These are phyloP conservation scores for Nowakowskiella sp. DNA, from an alignment of 192 early-diverging fungal genomes.

Conservation along the genomic window DNA sequence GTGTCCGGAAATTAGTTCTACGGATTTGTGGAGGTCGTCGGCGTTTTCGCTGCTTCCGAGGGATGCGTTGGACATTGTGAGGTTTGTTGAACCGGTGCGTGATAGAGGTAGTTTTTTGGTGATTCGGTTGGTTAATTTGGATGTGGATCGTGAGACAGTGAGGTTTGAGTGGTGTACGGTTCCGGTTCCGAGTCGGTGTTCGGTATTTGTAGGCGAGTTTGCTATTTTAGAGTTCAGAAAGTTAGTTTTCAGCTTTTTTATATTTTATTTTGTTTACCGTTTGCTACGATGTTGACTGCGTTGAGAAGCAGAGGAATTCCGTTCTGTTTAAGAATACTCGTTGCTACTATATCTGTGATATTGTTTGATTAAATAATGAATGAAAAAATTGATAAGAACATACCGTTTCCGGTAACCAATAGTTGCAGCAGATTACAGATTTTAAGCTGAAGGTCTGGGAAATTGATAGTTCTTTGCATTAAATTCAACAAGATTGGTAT, in stretches of 20 bases:
- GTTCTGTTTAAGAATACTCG: neutral
- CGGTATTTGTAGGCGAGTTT: constrained; percentile 1
- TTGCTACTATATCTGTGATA: constrained; percentile 3
- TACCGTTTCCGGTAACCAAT: constrained; percentile 4
- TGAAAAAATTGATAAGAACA: too few relatives aligned
- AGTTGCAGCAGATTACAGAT: constrained; percentile 2
- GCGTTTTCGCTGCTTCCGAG: neutral
- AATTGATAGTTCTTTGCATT: neutral
- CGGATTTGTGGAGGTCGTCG: too few relatives aligned
- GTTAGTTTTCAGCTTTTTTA: neutral
- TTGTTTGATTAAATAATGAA: too few relatives aligned
- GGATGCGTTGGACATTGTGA: neutral
- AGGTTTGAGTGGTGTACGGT: neutral
- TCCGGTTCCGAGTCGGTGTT: constrained; percentile 2
- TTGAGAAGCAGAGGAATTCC: constrained; percentile 6
- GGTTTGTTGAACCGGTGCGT: too few relatives aligned
- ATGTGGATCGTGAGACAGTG: neutral
- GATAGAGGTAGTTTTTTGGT: constrained; percentile 12
- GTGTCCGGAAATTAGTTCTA: too few relatives aligned
- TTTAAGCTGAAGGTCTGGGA: constrained; percentile 1
- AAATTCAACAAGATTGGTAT: neutral
- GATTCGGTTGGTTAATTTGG: neutral
- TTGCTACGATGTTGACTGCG: neutral
- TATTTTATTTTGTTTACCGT: neutral
- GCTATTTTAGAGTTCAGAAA: neutral